A percentile compares a stretch with the other conserved stretches of the same genome.
Conservation (phyloP, 495 filamentous ascomycete species). For the Aspergillus olivimuriae region DNA sequence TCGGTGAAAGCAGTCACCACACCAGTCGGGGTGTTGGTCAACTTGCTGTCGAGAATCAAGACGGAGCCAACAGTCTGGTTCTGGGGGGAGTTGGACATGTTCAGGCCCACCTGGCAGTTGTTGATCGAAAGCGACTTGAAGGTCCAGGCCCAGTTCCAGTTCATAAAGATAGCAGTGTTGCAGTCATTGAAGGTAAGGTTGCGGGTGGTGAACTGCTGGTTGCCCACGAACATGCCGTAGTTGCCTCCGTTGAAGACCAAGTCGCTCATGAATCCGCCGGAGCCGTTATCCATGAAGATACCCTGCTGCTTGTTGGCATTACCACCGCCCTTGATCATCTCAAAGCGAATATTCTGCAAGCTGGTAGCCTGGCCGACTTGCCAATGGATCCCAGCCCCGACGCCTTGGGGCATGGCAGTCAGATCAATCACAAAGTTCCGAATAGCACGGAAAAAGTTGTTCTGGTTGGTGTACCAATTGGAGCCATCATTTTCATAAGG, state of each 20-base stretch:
- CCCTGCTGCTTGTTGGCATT: slow-evolving; percentile 72
- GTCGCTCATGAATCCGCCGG: slow-evolving; percentile 82
- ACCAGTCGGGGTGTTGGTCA: slow-evolving; percentile 67
- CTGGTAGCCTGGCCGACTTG: slow-evolving; percentile 94
- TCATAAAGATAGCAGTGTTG: slow-evolving; percentile 83
- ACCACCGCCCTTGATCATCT: slow-evolving; percentile 71
- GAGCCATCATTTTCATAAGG: slow-evolving; percentile 60
- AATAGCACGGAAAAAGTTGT: slow-evolving; percentile 97
- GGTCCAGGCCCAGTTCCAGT: slow-evolving; percentile 93
- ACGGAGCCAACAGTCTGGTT: slow-evolving; percentile 74
- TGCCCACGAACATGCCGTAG: slow-evolving; percentile 81
- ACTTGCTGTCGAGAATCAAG: slow-evolving; percentile 70
- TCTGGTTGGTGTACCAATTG: slow-evolving; percentile 87
- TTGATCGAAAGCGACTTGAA: slow-evolving; percentile 78
- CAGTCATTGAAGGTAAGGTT: slow-evolving; percentile 88
- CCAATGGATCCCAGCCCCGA: slow-evolving; percentile 88
- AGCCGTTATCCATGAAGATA: slow-evolving; percentile 97
- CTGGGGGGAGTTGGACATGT: slow-evolving; percentile 62
- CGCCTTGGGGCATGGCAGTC: slow-evolving; percentile 55
- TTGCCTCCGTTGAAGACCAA: slow-evolving; percentile 82
- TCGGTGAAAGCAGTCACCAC: slow-evolving; percentile 64
- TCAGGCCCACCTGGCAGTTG: slow-evolving; percentile 72
- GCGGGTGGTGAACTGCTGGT: slow-evolving; percentile 91
- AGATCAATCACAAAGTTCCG: slow-evolving; percentile 93
- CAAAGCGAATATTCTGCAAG: slow-evolving; percentile 83